Evolutionary conservation across 2,329 filamentous ascomycete species (phyloP), one percentile per base, ranked within the genome.

Genomic region (Daldinia sp.): DNA sequence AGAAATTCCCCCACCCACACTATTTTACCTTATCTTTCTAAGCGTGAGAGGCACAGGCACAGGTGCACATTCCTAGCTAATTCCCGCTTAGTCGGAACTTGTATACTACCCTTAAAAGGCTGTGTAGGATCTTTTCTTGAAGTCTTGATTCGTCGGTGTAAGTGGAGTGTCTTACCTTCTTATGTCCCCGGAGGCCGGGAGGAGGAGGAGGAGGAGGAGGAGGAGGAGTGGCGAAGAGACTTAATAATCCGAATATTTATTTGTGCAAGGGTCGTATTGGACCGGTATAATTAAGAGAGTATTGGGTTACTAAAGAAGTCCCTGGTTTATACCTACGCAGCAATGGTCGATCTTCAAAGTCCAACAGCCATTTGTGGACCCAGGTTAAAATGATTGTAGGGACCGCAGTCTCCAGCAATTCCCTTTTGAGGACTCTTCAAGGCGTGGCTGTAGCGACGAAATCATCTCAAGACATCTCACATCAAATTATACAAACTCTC

Each of bases 381-480:
- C 30, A 23, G 6, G 30, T 12, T 6, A 54, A 54, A 54, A 37
- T 54, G 51, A 10, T 37, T 20, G 18, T 37, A 54, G 30, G n/a
- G 35, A 54, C 10, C n/a, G 10, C 18, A n/a, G 50, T 53, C 15
- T 30, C 54, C 13, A 44, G 54, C 26, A 57, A 6, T 10, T 42
- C 54, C n/a, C 44, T 62, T 12, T 23, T 48, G 18, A 20, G 60
- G 15, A 26, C 28, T 30, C 18, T 62, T 10, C 20, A 56, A 13
- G 51, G 51, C 9, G 60, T 55, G 5, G 51, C 39, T 15, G 37
- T 33, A 37, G 58, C 58, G 28, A 61, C 58, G 10, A 61, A 61
- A 35, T 53, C 48, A 42, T 12, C 58, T 23, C n/a, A 41, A 35
- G 37, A 61, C 10, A 33, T 42, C 30, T n/a, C 44, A 18, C 28